phyloP scores from a whole-genome alignment of 371 early-diverging fungal species.

The Smittium mucronatum region DNA sequence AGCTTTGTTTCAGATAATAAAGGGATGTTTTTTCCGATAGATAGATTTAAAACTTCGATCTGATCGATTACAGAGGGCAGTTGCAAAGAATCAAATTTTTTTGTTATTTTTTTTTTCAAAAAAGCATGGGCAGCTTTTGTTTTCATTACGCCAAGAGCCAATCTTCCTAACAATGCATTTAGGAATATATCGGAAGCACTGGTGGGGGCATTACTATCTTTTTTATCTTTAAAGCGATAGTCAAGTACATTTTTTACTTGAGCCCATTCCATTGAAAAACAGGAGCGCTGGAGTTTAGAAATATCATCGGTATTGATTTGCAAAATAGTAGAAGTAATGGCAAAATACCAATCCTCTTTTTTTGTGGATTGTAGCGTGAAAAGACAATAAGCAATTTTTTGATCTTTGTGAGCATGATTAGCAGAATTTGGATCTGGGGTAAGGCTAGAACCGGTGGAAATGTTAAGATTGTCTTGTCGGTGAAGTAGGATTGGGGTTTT shows the following conservation, averaged over 20 bases:
- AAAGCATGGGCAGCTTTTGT: neutral
- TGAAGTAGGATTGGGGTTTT: neutral
- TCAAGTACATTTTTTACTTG: neutral
- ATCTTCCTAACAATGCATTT: neutral
- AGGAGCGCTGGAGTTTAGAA: neutral
- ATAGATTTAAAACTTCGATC: neutral
- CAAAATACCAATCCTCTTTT: neutral
- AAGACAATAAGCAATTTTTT: neutral
- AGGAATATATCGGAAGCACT: neutral
- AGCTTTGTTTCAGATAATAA: neutral
- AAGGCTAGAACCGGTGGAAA: neutral
- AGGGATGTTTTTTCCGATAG: conserved; percentile 1
- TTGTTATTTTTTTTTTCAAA: neutral
- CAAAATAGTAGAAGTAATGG: neutral
- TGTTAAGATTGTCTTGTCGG: neutral
- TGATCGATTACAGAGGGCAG: neutral
- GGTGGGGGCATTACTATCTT: neutral
- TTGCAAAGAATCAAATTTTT: neutral
- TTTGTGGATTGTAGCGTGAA: neutral
- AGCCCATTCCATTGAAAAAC: neutral
- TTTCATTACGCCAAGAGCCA: neutral
- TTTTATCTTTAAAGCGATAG: neutral
- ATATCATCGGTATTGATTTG: neutral
- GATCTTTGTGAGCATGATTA: too few species aligned
- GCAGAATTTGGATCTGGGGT: neutral